These are phyloP conservation scores for Phytophthora ohioensis DNA, from an alignment of 352 stramenopile genomes.

Conservation along the genomic window DNA sequence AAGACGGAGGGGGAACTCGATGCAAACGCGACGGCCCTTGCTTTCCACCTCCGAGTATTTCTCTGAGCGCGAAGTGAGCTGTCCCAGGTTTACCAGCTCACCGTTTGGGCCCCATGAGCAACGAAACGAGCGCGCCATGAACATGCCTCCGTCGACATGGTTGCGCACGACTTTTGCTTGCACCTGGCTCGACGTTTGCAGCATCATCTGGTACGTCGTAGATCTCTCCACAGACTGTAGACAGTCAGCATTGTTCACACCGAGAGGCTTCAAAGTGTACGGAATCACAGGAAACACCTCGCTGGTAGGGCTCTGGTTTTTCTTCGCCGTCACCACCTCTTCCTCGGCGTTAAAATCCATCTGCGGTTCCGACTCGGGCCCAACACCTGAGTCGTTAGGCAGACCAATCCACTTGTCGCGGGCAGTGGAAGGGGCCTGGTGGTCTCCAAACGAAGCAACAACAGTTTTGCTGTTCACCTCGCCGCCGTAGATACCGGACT, in stretches of 20 bases:
- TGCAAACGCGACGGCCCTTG: conserved; percentile 41
- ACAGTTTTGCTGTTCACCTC: conserved; percentile 29
- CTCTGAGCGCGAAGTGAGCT: conserved; percentile 41
- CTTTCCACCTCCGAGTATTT: conserved; percentile 30
- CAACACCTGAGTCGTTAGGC: conserved; percentile 6
- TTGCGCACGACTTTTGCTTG: conserved; percentile 52
- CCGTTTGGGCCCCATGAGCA: conserved; percentile 85
- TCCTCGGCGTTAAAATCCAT: conserved; percentile 36
- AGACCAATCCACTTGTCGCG: conserved; percentile 33
- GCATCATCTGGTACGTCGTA: conserved; percentile 77
- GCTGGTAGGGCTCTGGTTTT: conserved; percentile 40
- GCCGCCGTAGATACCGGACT: conserved; percentile 53
- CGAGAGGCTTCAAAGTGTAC: conserved; percentile 41
- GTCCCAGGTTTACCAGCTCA: conserved; percentile 73
- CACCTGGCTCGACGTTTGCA: conserved; percentile 47
- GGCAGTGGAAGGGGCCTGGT: conserved; percentile 13
- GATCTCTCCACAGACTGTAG: conserved; percentile 54
- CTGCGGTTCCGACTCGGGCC: conserved; percentile 7
- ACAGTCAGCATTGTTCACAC: conserved; percentile 30
- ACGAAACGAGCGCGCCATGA: conserved; percentile 84
- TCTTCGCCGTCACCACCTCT: conserved; percentile 24
- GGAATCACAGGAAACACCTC: conserved; percentile 48
- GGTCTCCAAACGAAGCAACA: conserved; percentile 50
- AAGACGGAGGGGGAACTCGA: conserved; percentile 63
- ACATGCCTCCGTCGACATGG: conserved; percentile 69